These are phyloP conservation scores for Daldinia caldariorum DNA, from an alignment of 495 filamentous ascomycete genomes.

Conservation along the genomic window DNA sequence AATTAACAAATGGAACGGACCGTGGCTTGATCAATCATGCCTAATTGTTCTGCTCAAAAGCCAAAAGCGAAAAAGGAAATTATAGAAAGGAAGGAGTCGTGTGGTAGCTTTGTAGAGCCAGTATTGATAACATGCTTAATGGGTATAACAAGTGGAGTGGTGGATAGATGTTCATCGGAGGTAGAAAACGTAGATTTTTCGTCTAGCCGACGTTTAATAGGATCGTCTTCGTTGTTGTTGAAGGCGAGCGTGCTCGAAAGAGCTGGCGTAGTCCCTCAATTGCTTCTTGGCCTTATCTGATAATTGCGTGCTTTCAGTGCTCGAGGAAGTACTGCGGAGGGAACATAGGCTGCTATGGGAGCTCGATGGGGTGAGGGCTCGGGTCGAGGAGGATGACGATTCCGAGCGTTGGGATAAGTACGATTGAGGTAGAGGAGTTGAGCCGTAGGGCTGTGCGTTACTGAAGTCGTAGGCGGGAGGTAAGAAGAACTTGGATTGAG, in stretches of 20 bases:
- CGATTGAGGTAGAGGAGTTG: slow-evolving; percentile 48
- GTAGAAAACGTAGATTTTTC: slow-evolving; percentile 17
- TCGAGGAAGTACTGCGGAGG: slow-evolving; percentile 69
- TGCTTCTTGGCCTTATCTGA: slow-evolving; percentile 82
- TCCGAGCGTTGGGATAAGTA: slow-evolving; percentile 48
- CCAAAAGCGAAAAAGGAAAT: slow-evolving; percentile 16
- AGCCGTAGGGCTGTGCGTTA: slow-evolving; percentile 59
- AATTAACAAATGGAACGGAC: slow-evolving; percentile 52
- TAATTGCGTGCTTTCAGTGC: slow-evolving; percentile 64
- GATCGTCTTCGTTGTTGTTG: slow-evolving; percentile 61
- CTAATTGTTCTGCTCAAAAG: slow-evolving; percentile 42
- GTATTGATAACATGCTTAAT: slow-evolving; percentile 42
- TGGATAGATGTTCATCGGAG: slow-evolving; percentile 39
- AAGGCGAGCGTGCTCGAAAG: slow-evolving; percentile 81
- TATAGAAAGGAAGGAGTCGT: slow-evolving; percentile 51
- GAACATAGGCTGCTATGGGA: slow-evolving; percentile 89
- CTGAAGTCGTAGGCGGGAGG: slow-evolving; percentile 76
- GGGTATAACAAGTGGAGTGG: slow-evolving; percentile 42
- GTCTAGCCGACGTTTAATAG: slow-evolving; percentile 41
- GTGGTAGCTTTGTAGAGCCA: slow-evolving; percentile 44
- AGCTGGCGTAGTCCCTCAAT: slow-evolving; percentile 84
- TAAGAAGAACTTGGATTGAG: slow-evolving; percentile 68
- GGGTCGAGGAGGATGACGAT: slow-evolving; percentile 50
- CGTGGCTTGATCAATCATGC: slow-evolving; percentile 40
- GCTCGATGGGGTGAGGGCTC: slow-evolving; percentile 76